Evolutionary conservation across 257 asterid species (phyloP), one percentile per base, ranked within the genome.

Genomic region (Penstemon eatonii): DNA sequence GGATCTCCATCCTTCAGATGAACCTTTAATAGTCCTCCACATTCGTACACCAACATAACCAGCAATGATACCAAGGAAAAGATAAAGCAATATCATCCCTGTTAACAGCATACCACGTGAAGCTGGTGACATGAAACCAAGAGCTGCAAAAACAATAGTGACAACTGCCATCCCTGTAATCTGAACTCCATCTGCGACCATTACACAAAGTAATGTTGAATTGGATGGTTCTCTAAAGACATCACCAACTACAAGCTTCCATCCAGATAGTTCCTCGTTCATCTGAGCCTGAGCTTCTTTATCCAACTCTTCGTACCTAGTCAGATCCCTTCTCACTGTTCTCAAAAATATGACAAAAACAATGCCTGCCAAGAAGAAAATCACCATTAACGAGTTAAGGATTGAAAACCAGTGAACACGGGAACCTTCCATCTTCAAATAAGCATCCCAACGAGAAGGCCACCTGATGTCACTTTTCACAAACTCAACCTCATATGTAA

Each of bases 361-460:
- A 10, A 89, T 89, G 59, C 92, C 96, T 33, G 95, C 95, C 83
- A 89, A 74, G 78, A 87, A 89, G 70, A 79, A 68, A 55, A 89
- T 85, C 68, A 87, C 92, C 88, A 89, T 78, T 73, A 89, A 60
- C 0, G 96, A 89, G 76, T 89, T 89, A 12, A 87, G 85, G 65
- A 89, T 85, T 11, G 96, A 89, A 75, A 87, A 89, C 96, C 96
- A 89, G 64, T 89, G 96, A 40, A 89, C 92, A 38, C 90, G 89
- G 4, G 83, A 80, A 38, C 92, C 96, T 68, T 89, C 96, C 95
- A 85, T 89, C 74, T 87, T 87, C 56, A 89, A 75, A 76, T 89
- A 89, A 54, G 90, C 92, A 70, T 89, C 96, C 96, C 96, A 89
- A 44, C 96, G 78, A 45, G 96, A 87, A 18, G 95, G 96, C 95